Evolutionary conservation across 352 stramenopile genomes (phyloP).

Genomic region (Phytophthora europaea): DNA sequence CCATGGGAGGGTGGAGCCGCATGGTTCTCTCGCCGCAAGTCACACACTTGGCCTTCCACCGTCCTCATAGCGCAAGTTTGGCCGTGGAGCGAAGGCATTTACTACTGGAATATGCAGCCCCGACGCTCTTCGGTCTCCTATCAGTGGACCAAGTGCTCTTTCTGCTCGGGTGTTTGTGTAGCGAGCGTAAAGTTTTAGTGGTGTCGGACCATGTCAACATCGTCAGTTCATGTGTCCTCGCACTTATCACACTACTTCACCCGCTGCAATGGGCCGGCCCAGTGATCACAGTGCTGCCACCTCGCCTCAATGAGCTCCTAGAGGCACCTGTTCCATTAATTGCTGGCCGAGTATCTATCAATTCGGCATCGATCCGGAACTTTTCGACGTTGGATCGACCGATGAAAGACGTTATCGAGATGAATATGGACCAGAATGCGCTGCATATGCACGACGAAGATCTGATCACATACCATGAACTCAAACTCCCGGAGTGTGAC

Average conservation of each 20-base stretch:
- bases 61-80: constrained; percentile 72
- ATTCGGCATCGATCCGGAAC: constrained; percentile 48
- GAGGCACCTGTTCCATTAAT: constrained; percentile 85
- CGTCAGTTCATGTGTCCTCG: constrained; percentile 80
- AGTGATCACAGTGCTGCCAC: constrained; percentile 78
- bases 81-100: constrained; percentile 65
- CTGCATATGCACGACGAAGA: constrained; percentile 85
- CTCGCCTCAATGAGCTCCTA: constrained; percentile 73
- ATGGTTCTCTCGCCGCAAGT: constrained; percentile 66
- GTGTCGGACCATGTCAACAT: constrained; percentile 82
- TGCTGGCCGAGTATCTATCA: constrained; percentile 75
- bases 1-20: constrained; percentile 82
- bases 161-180: constrained; percentile 79
- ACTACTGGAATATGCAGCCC: constrained; percentile 77
- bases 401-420: constrained; percentile 82
- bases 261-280: constrained; percentile 83
- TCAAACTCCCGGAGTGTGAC: constrained; percentile 82
- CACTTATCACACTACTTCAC: constrained; percentile 72
- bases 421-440: constrained; percentile 86
- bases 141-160: constrained; percentile 86
- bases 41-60: constrained; percentile 80
- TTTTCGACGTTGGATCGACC: constrained; percentile 69
- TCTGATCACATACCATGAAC: constrained; percentile 74
- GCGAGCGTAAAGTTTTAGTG: constrained; percentile 81
- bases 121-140: constrained; percentile 76